phyloP scores from a whole-genome alignment of 345 rosid species.

The Iberis pinnata region DNA sequence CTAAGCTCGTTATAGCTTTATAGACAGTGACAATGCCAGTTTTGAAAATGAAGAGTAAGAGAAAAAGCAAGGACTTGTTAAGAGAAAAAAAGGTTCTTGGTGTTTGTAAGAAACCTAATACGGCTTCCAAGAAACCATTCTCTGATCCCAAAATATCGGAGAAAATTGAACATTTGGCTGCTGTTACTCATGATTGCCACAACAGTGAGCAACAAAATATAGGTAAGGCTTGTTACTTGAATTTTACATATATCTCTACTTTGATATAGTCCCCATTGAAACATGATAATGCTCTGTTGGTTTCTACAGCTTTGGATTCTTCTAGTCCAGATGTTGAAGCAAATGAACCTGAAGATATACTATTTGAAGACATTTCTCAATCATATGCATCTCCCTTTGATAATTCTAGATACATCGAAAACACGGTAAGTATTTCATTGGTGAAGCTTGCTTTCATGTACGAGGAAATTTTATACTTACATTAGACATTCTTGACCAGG shows the following conservation, averaged over 20 bases:
- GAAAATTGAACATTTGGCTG: constrained; percentile 3
- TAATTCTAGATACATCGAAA: constrained; percentile 16
- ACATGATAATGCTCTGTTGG: constrained; percentile 5
- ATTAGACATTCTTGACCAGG: constrained; percentile 19
- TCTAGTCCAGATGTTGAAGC: constrained; percentile 22
- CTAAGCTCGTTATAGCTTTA: constrained; percentile 11
- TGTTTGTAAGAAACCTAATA: constrained; percentile 30
- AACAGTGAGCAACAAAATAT: constrained; percentile 2
- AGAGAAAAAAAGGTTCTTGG: constrained; percentile 34
- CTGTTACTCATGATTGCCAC: constrained; percentile 11
- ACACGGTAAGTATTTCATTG: constrained; percentile 14
- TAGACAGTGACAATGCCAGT: constrained; percentile 33
- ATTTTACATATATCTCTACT: constrained; percentile 2
- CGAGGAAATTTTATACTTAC: background rate
- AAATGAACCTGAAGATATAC: constrained; percentile 26
- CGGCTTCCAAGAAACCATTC: constrained; percentile 15
- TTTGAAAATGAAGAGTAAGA: constrained; percentile 33
- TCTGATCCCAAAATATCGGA: constrained; percentile 19
- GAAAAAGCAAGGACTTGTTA: too few relatives aligned
- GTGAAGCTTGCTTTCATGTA: background rate
- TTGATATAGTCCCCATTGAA: too few relatives aligned
- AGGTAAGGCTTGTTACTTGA: constrained; percentile 15
- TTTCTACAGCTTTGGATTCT: constrained; percentile 26
- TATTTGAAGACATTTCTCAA: constrained; percentile 24
- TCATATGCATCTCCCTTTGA: constrained; percentile 11